Evolutionary conservation across 2,329 filamentous ascomycete genomes (phyloP).

Genomic region (Diaporthe citri): DNA sequence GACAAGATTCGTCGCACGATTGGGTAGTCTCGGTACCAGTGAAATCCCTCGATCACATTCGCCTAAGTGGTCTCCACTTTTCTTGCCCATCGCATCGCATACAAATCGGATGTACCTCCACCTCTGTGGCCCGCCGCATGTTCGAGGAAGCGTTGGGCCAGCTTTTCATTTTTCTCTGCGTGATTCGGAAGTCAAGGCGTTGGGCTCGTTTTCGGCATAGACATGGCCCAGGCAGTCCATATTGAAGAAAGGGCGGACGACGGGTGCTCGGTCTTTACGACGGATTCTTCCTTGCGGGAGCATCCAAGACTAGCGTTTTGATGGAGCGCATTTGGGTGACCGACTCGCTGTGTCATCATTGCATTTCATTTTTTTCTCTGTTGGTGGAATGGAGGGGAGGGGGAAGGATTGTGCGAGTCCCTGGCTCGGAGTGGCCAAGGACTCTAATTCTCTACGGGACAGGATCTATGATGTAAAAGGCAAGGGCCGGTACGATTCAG

Average conservation of each 20-base stretch:
- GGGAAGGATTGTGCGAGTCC: conserved; percentile 21
- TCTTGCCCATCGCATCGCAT: background rate
- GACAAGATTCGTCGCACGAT: background rate
- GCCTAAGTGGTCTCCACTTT: background rate
- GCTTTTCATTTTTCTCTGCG: conserved; percentile 29
- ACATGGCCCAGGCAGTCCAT: conserved; percentile 30
- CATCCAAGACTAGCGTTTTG: conserved; percentile 25
- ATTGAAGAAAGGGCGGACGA: conserved; percentile 20
- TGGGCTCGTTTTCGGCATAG: conserved; percentile 36
- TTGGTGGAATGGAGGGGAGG: conserved; percentile 23
- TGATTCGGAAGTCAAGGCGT: conserved; percentile 34
- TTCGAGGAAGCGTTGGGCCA: conserved; percentile 5
- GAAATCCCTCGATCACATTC: background rate
- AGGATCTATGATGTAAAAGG: conserved; percentile 34
- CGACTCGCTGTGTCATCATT: conserved; percentile 28
- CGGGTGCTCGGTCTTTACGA: conserved; percentile 14
- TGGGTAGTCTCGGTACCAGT: conserved; percentile 1
- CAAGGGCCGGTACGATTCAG: conserved; percentile 25
- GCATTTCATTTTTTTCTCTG: conserved; percentile 32
- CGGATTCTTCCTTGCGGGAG: background rate
- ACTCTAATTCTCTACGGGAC: conserved; percentile 34
- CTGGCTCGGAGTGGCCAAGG: conserved; percentile 23
- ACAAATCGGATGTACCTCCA: conserved; percentile 2
- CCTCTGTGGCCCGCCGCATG: conserved; percentile 5
- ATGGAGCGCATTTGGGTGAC: conserved; percentile 25